phyloP scores from a whole-genome alignment of 2,329 filamentous ascomycete genomes.

The Trichoderma hamatum region DNA sequence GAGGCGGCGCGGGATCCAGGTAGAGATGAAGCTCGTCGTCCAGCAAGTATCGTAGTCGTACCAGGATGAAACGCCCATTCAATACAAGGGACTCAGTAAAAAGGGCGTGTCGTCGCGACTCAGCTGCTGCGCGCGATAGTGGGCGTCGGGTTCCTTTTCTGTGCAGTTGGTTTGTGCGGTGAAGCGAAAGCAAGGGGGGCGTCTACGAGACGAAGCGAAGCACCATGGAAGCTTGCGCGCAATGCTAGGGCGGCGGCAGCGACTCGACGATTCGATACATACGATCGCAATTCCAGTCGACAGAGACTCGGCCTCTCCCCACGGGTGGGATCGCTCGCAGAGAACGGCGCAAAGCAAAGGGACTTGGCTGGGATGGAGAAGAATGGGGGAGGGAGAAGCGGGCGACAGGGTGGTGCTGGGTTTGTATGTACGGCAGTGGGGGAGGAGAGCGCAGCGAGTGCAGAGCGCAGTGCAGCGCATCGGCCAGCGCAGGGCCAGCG shows the following conservation, averaged over 20 bases:
- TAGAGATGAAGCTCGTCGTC: background rate
- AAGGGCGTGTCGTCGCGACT: conserved; percentile 24
- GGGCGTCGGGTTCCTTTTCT: conserved; percentile 7
- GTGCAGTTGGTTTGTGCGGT: conserved; percentile 22
- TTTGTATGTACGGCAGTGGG: conserved; percentile 32
- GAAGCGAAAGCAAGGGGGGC: conserved; percentile 23
- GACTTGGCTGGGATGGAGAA: conserved; percentile 26
- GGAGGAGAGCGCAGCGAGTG: conserved; percentile 9
- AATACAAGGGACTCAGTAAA: background rate
- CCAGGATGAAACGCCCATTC: conserved; percentile 11
- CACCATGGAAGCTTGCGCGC: conserved; percentile 2
- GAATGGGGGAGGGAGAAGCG: conserved; percentile 26
- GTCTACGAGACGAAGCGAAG: background rate
- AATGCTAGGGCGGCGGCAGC: conserved; percentile 1
- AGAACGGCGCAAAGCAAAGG: conserved; percentile 26
- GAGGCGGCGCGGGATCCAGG: conserved; percentile 14
- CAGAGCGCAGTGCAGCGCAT: conserved; percentile 1
- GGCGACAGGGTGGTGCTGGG: conserved; percentile 24
- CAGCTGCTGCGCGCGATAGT: conserved; percentile 20
- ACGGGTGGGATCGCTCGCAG: conserved; percentile 28
- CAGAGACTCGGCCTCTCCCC: conserved; percentile 26
- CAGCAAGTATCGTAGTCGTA: background rate
- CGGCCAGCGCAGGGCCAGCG: conserved; percentile 15
- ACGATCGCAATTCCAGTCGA: conserved; percentile 19
- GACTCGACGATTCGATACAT: conserved; percentile 5